Evolutionary conservation across 306 rosid genomes (phyloP).

Genomic region (Casuarina glauca): DNA sequence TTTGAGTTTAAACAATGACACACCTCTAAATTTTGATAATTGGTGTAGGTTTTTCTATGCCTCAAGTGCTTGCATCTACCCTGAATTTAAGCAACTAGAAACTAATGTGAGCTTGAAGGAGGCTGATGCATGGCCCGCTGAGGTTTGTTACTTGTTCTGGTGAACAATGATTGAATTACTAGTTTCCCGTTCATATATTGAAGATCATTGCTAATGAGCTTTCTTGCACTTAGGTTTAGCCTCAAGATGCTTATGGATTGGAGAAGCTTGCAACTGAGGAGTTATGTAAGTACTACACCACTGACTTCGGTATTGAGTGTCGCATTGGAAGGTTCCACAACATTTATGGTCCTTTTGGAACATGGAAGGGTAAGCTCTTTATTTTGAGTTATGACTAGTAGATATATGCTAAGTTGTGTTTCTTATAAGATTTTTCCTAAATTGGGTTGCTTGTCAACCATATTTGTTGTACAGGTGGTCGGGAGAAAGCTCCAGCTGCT

Average conservation of each 20-base stretch:
- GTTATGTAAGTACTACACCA: constrained; percentile 93
- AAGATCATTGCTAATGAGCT: constrained; percentile 16
- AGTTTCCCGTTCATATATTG: constrained; percentile 6
- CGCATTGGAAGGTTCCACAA: constrained; percentile 97
- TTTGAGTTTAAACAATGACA: neutral
- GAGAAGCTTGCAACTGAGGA: constrained; percentile 99
- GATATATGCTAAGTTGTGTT: constrained; percentile 1
- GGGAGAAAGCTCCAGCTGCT: constrained; percentile 99
- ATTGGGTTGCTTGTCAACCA: constrained; percentile 18
- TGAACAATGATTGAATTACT: constrained; percentile 17
- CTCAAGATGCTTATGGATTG: constrained; percentile 99
- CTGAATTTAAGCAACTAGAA: constrained; percentile 93
- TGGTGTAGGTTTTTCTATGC: constrained; percentile 86
- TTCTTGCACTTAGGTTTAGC: constrained; percentile 44
- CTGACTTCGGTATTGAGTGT: constrained; percentile 92
- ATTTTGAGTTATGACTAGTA: constrained; percentile 11
- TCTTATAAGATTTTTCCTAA: constrained; percentile 17
- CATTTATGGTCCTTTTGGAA: constrained; percentile 95
- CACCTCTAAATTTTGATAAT: neutral
- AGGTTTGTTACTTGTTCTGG: constrained; percentile 52
- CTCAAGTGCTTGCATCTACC: constrained; percentile 98
- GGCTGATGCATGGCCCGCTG: constrained; percentile 99
- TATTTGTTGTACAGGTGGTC: constrained; percentile 62
- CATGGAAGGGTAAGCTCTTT: constrained; percentile 82
- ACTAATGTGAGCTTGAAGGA: constrained; percentile 98